Evolutionary conservation across 2,329 filamentous ascomycete genomes (phyloP), one percentile per base, ranked within the genome.

Genomic region (Ascochyta clinopodiicola): DNA sequence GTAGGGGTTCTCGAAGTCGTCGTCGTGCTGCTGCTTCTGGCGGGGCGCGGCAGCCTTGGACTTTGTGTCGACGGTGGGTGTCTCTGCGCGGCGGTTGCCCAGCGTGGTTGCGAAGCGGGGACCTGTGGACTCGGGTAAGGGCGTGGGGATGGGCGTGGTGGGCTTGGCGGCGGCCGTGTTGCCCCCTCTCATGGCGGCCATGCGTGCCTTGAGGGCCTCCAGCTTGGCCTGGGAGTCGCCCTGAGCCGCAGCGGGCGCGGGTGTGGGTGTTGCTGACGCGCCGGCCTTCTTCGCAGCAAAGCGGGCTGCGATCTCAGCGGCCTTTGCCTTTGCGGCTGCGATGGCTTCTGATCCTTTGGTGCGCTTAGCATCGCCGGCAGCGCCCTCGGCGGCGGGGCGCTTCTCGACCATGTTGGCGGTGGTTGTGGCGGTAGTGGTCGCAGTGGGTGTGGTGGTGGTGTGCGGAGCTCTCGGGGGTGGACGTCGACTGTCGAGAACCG

Each of bases 1-100:
- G 73, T 96, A 97, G 0, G 93, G 92, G 63, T 96, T 96, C 67
- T 82, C 84, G 19, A 82, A 81, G 61, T 86, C 85, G 57, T 86
- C 84, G 1, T 81, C 84, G 68, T 82, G 82, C 46, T 62, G 61
- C 48, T 63, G 68, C 36, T 57, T 66, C 43, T 62, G 66, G 59
- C 68, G 68, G 37, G 77, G 79, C 49, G 72, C 79, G 57, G 68
- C 73, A 7, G 49, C 21, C 25, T 62, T 63, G 27, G 62, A 72
- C 75, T 61, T 73, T 64, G 54, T 66, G 65, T 63, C 66, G 19
- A 64, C 64, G 49, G 34, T 42, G 4, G 67, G 53, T 21, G 61
- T 67, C 42, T 84, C 82, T 4, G 78, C 75, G 56, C 81, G 79
- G 53, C 82, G 79, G 56, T 84, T 85, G 27, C 79, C 83, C 71